Evolutionary conservation across 345 rosid species (phyloP).

Genomic region (Lenwebbia sp.): DNA sequence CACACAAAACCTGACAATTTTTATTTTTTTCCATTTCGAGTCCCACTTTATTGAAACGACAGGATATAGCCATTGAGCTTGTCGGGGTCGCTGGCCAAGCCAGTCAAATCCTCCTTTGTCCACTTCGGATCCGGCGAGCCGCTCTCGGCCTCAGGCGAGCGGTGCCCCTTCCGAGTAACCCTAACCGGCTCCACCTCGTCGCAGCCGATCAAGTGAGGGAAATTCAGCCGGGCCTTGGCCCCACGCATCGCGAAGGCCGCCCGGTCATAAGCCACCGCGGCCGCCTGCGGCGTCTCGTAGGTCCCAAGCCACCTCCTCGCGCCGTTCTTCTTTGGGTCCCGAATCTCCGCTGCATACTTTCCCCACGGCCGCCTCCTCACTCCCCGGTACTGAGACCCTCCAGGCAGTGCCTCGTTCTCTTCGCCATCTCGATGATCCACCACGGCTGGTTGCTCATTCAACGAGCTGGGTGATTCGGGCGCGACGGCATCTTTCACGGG

Average conservation of each 20-base stretch:
- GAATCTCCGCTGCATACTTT: conserved; percentile 66
- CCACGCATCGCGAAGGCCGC: not conserved
- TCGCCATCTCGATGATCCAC: not conserved
- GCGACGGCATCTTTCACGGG: not conserved
- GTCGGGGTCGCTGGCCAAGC: not conserved
- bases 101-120: not conserved
- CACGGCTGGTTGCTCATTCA: not conserved
- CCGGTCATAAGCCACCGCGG: conserved; percentile 6
- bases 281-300: conserved; percentile 49
- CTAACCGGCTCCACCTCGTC: not conserved
- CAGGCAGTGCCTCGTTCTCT: not conserved
- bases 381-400: not conserved
- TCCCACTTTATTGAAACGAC: not conserved
- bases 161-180: not conserved
- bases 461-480: not conserved
- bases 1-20: not conserved
- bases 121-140: not conserved
- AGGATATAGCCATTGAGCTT: not conserved
- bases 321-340: conserved; percentile 56
- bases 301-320: conserved; percentile 67
- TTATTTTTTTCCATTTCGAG: not conserved
- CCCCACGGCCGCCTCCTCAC: conserved; percentile 54
- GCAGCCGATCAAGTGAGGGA: conserved; percentile 4
- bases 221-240: conserved; percentile 3
- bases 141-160: not conserved